These are phyloP conservation scores for Schizopora paradoxa DNA, from an alignment of 1,284 basidiomycete species.

Conservation along the genomic window DNA sequence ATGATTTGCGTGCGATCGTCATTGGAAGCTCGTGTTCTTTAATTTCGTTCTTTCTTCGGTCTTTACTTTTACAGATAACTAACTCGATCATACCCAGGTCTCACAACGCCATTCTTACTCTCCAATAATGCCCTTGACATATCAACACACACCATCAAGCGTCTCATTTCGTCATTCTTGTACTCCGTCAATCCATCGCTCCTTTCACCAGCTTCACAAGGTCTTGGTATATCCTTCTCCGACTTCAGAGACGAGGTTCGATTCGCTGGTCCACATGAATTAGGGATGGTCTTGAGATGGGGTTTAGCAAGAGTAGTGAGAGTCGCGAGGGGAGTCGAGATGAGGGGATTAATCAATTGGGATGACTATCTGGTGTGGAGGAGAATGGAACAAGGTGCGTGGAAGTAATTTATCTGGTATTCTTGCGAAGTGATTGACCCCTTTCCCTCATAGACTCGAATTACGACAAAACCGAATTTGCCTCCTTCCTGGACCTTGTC, in stretches of 20 bases:
- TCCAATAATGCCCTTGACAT: constrained; percentile 82
- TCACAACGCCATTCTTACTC: constrained; percentile 87
- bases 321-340: constrained; percentile 57
- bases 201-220: constrained; percentile 23
- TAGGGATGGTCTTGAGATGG: constrained; percentile 86
- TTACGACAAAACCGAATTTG: constrained; percentile 69
- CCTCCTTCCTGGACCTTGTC: constrained; percentile 50
- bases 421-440: constrained; percentile 21
- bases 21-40: no score
- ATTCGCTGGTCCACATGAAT: constrained; percentile 78
- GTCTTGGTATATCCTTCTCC: constrained; percentile 46
- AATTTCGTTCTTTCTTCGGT: background rate
- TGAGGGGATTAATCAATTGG: constrained; percentile 72
- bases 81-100: no score
- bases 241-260: constrained; percentile 59
- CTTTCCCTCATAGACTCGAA: constrained; percentile 18
- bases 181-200: constrained; percentile 24
- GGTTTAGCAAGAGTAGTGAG: constrained; percentile 69
- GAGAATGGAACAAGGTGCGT: constrained; percentile 69
- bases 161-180: constrained; percentile 74
- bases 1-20: no score
- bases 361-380: constrained; percentile 75
- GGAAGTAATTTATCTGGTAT: constrained; percentile 18
- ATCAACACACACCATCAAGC: constrained; percentile 60
- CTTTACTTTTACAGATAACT: background rate